phyloP scores from a whole-genome alignment of 208 protist species.

The Acanthamoeba sp. region DNA sequence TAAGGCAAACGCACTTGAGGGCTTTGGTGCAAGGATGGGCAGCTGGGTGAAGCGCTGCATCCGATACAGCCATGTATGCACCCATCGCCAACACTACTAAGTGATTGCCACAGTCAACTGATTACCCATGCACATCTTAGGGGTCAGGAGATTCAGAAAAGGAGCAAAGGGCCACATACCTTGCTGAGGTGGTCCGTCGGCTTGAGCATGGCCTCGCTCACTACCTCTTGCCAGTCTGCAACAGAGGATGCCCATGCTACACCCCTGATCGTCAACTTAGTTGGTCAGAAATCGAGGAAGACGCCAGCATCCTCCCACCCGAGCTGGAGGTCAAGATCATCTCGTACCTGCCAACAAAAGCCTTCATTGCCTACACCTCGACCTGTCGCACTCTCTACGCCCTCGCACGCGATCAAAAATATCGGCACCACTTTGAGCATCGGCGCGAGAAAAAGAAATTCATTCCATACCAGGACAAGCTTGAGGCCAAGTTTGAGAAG shows the following conservation, averaged over 20 bases:
- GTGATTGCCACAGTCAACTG: background rate
- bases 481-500: too few species aligned
- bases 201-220: background rate
- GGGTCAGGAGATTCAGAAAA: background rate
- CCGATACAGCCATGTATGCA: background rate
- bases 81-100: background rate
- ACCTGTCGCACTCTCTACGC: background rate
- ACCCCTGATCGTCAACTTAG: background rate
- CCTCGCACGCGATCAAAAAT: background rate
- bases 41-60: background rate
- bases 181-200: background rate
- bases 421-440: background rate
- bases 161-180: background rate
- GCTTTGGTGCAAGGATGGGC: background rate
- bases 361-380: background rate
- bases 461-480: background rate
- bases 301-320: background rate
- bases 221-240: background rate
- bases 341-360: background rate
- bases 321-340: background rate
- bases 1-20: background rate
- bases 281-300: background rate
- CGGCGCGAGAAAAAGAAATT: background rate
- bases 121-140: background rate
- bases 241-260: background rate